These are phyloP conservation scores for Sugiyamaella smithiae DNA, from an alignment of 805 yeast genomes.

Conservation along the genomic window DNA sequence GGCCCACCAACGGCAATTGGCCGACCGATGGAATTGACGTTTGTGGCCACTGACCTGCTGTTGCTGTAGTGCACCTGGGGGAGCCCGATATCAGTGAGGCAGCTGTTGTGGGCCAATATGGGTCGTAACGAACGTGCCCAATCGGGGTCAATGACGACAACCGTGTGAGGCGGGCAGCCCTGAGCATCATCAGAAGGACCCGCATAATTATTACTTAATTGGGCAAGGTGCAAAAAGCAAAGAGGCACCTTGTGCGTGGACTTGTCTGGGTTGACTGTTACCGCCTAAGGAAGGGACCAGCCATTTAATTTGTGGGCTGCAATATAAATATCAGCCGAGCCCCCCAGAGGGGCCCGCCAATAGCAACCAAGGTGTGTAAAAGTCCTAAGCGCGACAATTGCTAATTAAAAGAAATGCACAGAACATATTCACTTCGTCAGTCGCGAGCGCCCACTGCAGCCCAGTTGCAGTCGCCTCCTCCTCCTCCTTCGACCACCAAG, in stretches of 20 bases:
- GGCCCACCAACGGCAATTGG: no score
- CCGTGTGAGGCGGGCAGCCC: slow-evolving; percentile 7
- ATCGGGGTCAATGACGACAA: slow-evolving; percentile 7
- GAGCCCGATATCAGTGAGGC: no score
- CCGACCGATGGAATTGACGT: no score
- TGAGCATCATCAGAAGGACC: slow-evolving; percentile 1
- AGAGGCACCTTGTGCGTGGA: slow-evolving; percentile 4
- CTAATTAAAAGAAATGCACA: slow-evolving; percentile 93
- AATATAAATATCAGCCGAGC: slow-evolving; percentile 6
- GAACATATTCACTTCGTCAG: slow-evolving; percentile 96
- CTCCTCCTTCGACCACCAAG: slow-evolving; percentile 91
- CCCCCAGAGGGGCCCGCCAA: background rate
- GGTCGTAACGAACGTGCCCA: no score
- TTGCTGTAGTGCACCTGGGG: no score
- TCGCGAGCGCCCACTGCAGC: slow-evolving; percentile 96
- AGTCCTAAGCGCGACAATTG: background rate
- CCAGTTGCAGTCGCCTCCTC: slow-evolving; percentile 90
- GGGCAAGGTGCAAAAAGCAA: slow-evolving; percentile 1
- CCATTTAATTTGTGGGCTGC: slow-evolving; percentile 1
- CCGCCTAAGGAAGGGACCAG: slow-evolving; percentile 7
- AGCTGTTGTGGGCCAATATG: no score
- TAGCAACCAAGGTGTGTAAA: background rate
- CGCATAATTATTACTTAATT: slow-evolving; percentile 3
- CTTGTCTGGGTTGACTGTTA: background rate
- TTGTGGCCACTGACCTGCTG: no score